phyloP scores from a whole-genome alignment of 108 stramenopile genomes.

The Fistulifera pelliculosa region DNA sequence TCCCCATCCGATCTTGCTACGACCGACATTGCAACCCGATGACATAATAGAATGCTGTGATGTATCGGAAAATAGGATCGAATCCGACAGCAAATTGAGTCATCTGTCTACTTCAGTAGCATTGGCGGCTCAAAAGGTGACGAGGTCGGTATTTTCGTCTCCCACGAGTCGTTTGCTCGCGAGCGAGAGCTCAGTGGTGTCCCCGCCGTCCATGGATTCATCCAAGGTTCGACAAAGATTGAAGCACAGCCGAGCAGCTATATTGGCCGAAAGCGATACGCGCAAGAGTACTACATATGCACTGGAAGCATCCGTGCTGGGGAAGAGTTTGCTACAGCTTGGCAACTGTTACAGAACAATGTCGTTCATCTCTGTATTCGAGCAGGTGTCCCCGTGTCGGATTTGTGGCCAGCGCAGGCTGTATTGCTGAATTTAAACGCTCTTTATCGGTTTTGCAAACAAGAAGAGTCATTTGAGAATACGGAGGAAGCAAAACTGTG shows the following conservation, averaged over 20 bases:
- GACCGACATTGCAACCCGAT: conserved; percentile 1
- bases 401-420: conserved; percentile 73
- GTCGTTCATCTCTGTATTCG: conserved; percentile 67
- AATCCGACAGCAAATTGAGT: too few species aligned
- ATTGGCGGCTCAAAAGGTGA: conserved; percentile 15
- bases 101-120: neutral
- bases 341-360: conserved; percentile 78
- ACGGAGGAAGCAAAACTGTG: too few species aligned
- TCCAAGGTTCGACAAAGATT: conserved; percentile 30
- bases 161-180: conserved; percentile 21
- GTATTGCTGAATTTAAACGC: conserved; percentile 65
- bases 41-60: neutral
- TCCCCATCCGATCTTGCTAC: conserved; percentile 68
- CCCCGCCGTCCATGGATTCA: conserved; percentile 22
- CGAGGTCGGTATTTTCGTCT: conserved; percentile 18
- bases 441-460: conserved; percentile 31
- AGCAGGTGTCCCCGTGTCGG: conserved; percentile 58
- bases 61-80: neutral
- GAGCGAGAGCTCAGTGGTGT: neutral
- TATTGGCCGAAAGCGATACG: conserved; percentile 43
- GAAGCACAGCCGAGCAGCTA: conserved; percentile 48
- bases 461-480: conserved; percentile 13
- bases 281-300: neutral
- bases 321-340: conserved; percentile 68
- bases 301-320: conserved; percentile 1